Base-by-base conservation (phyloP, 345 rosid species). In the Eucalyptus paniculata region DNA sequence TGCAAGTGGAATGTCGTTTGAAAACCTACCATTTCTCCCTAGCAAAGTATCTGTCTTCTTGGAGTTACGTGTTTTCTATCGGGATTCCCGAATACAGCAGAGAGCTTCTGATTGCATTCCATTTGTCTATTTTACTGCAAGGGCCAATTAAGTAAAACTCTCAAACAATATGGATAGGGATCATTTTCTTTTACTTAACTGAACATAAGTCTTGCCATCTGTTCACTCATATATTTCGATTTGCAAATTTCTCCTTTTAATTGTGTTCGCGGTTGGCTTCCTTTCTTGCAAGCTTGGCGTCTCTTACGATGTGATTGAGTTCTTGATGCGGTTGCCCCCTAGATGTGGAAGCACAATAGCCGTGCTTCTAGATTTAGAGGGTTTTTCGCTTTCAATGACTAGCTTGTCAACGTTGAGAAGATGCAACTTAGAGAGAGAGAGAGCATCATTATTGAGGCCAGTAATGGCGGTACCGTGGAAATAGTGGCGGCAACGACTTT, bases 91-190 rank as follows among this genome's bases (percentile, higher is more conserved):
- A 60, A 60, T 60, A 32, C 32, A 28, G 67, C 15, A 28, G n/a
- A 60, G 0, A 60, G 0, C 4, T 1, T 60, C 67, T 5, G 67
- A 28, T 6, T 60, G 32, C 28, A 23, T 24, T 56, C 0, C 0
- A 56, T 12, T 28, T 60, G 67, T 28, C 0, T 60, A 60, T 60
- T 60, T 28, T 11, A 28, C 16, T 12, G 67, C 67, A 28, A 60
- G 1, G 67, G 67, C 67, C 32, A 0, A 60, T 60, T 26, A 28
- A 12, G 30, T 60, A 60, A 1, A 60, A 28, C 16, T 60, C 15
- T 60, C 67, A 12, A 28, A 60, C 4, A 60, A 26, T 28, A 3
- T 60, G 67, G n/a, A 60, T 28, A 60, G 67, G 67, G 62, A 60
- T 60, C 32, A 12, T 60, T 12, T 26, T 28, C n/a, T 60, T 26